Evolutionary conservation across 2,329 filamentous ascomycete species (phyloP), one percentile per base, ranked within the genome.

Genomic region (Sclerotiophoma versabilis): DNA sequence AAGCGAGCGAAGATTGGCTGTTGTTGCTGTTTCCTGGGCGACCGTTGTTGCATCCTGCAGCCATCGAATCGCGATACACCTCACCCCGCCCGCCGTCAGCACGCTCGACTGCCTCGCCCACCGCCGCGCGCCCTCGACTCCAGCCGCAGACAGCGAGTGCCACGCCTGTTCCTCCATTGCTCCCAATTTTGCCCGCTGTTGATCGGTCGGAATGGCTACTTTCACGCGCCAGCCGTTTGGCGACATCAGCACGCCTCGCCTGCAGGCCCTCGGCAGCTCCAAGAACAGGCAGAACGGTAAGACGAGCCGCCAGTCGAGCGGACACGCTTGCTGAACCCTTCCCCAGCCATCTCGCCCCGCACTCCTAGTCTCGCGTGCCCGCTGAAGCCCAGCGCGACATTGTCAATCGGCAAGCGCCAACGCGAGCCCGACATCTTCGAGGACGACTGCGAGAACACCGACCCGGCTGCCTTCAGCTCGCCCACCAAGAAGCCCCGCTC

Each of bases 211-310:
- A 45, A 68, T 74, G 69, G 62, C 71, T 53, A 84, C 71, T 75
- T 83, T 63, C 58, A 77, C 81, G 58, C 85, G 90, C 69, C 88
- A 91, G 76, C 90, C 90, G 5, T 92, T 93, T 74, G 90, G 87
- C 71, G 87, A 87, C 42, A 81, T 93, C 49, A 85, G 90, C 71
- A 82, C 81, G 64, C 79, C 86, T 51, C 85, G 90, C 63, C 81
- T 93, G 22, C 88, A 91, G 74, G 85, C 81, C 60, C 79, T 93
- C 66, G 87, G 87, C 22, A 91, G 86, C 76, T 77, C 88, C 44
- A 93, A 92, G 81, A 93, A 93, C 75, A 82, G 87, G 75, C 90
- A 93, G 69, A 84, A 84, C 78, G 79, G 82, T 84, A 56, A 56
- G 47, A 50, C 22, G 20, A 42, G 27, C 19, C 32, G 33, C 22